phyloP scores from a whole-genome alignment of 495 filamentous ascomycete genomes.

The Lasiosphaeria miniovina region DNA sequence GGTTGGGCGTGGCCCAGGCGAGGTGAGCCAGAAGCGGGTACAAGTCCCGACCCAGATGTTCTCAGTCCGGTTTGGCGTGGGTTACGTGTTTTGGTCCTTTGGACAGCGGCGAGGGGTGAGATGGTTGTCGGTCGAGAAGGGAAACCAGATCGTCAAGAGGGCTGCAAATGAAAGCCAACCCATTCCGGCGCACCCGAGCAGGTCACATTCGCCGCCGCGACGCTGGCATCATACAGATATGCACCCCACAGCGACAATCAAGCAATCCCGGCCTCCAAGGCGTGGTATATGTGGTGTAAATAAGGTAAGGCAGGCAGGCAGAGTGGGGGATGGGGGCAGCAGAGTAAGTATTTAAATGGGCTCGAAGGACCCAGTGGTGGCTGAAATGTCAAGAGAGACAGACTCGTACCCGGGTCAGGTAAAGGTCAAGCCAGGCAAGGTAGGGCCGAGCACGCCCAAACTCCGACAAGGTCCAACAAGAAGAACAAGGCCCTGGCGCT shows the following conservation, averaged over 20 bases:
- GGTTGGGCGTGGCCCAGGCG: not conserved
- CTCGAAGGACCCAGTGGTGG: no score
- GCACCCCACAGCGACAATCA: not conserved
- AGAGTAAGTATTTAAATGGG: no score
- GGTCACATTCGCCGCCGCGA: slow-evolving; percentile 16
- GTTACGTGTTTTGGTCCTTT: slow-evolving; percentile 5
- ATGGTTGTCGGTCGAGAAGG: slow-evolving; percentile 18
- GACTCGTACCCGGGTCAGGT: no score
- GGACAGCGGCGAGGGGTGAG: slow-evolving; percentile 7
- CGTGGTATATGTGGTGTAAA: no score
- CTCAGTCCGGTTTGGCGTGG: slow-evolving; percentile 10
- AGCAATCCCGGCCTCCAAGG: no score
- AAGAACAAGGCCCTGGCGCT: no score
- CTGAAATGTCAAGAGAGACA: no score
- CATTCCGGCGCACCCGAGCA: slow-evolving; percentile 17
- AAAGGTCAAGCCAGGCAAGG: no score
- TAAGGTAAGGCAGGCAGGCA: no score
- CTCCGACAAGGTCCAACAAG: no score
- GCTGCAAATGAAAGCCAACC: slow-evolving; percentile 21
- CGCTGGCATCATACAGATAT: not conserved
- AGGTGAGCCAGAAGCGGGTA: slow-evolving; percentile 12
- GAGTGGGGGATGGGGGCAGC: no score
- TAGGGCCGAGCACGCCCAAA: no score
- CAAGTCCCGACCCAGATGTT: slow-evolving; percentile 14
- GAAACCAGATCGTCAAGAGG: slow-evolving; percentile 29